Evolutionary conservation across 257 asterid genomes (phyloP), one percentile per base, ranked within the genome.

Genomic region (Solanum bulbocastanum): DNA sequence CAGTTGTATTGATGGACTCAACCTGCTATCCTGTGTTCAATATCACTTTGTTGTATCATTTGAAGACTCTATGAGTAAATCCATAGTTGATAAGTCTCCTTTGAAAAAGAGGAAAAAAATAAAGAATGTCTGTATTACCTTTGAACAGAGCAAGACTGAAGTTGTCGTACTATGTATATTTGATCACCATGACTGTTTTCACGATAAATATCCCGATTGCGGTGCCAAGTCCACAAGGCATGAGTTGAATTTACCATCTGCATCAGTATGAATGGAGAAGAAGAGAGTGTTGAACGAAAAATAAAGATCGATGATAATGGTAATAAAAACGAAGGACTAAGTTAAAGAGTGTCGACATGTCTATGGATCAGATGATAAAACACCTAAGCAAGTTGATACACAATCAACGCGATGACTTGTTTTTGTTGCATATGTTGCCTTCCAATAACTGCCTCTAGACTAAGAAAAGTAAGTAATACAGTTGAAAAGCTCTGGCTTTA

Each of bases 191-290:
- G 88, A 89, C 90, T 92, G 89, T 93, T 76, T 78, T 89, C 91
- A 74, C 92, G 85, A 86, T 95, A 96, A 40, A 92, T 91, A 33
- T 93, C 98, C 87, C 95, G 98, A 87, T 96, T 97, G 90, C 99
- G 88, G 86, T 97, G 99, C 98, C 99, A 97, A 35, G 98, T 97
- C 99, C 98, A 97, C 16, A 97, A 89, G 2, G 98, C 98, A 83
- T 96, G 71, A 1, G 96, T 96, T 42, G 94, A 89, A 87, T 97
- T 97, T 91, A 87, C 91, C 81, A 96, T 98, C 98, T 95, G 91
- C 88, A 83, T 1, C 69, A 62, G 7, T 44, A 33, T 46, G 40
- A 86, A 83, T 18, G 33, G 23, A 75, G 87, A 58, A 75, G 87
- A 58, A 83, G 27, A 39, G 84, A 49, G 32, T 16, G 66, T 27